Evolutionary conservation across 2,329 filamentous ascomycete species (phyloP), one percentile per base, ranked within the genome.

Genomic region (Gnomoniopsis smithogilvyi): DNA sequence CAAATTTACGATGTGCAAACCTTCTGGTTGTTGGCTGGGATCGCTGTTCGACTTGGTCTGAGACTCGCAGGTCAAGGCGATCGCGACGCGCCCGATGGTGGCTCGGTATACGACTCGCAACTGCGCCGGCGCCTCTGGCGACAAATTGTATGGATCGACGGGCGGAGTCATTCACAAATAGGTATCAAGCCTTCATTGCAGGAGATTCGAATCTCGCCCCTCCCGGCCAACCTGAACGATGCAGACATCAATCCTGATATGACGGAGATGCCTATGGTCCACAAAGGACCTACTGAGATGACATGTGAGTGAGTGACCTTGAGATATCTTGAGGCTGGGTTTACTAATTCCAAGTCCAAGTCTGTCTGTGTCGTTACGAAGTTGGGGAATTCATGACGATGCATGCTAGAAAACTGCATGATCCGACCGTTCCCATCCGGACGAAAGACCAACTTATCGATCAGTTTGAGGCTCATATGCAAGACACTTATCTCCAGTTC

Each of bases 331-430:
- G 6, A 8, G 6, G 21, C 7, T 14, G 10, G 21, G 8, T n/a
- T n/a, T 24, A 24, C 60, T 60, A 10, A 59, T 11, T 1, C 8
- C 17, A 17, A 21, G 7, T 11, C 17, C 12, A 21, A 62, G 57
- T 80, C 55, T 71, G 68, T n/a, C 70, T 78, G 7, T 67, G 78
- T 10, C 73, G 77, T 15, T 73, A 73, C 59, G 73, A 77, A 54
- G 54, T 80, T 11, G 72, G 68, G 10, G 70, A 78, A 34, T 73
- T 73, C 33, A 60, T 78, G 36, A 72, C 76, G 15, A 66, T 74
- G 51, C 70, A 68, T 30, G 50, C 66, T 0, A 74, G 73, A 41
- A 72, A 81, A 58, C 72, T 83, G 14, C 75, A 80, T 60, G 80
- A 65, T 46, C 61, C 61, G 6, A 33, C 30, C 10, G 52, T 65